These are phyloP conservation scores for Saccharomycopsis schoenii DNA, from an alignment of 805 yeast genomes.

Conservation along the genomic window DNA sequence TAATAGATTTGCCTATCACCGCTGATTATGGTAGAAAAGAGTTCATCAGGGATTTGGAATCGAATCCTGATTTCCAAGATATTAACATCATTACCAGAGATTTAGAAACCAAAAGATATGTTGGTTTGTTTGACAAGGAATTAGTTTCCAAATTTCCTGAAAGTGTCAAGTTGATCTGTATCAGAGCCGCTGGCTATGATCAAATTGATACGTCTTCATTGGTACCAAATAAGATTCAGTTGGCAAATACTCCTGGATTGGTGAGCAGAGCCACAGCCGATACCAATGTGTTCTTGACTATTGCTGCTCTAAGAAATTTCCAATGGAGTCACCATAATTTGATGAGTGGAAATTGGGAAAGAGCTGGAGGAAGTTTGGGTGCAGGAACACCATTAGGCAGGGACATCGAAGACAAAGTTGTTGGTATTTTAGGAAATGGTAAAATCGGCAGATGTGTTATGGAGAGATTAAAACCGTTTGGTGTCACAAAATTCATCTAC, in stretches of 20 bases:
- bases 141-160: constrained; percentile 44
- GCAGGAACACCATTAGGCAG: constrained; percentile 54
- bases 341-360: constrained; percentile 54
- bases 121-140: constrained; percentile 62
- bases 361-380: constrained; percentile 43
- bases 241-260: constrained; percentile 56
- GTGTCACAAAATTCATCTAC: constrained; percentile 60
- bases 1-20: constrained; percentile 31
- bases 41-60: constrained; percentile 29
- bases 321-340: constrained; percentile 47
- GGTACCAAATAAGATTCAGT: constrained; percentile 43
- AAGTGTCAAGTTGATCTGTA: constrained; percentile 43
- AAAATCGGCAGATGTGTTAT: constrained; percentile 82
- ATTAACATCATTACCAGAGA: constrained; percentile 38
- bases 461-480: constrained; percentile 65
- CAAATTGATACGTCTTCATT: constrained; percentile 53
- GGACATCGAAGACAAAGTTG: constrained; percentile 65
- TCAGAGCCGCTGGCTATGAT: constrained; percentile 71
- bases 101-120: constrained; percentile 37
- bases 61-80: constrained; percentile 26
- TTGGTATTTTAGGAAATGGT: constrained; percentile 83
- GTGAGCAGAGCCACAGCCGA: constrained; percentile 69
- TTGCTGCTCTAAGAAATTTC: constrained; percentile 61
- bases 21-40: constrained; percentile 29
- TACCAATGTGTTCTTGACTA: constrained; percentile 51